Evolutionary conservation across 2,329 filamentous ascomycete species (phyloP).

Genomic region (Metarhizium brunneum): DNA sequence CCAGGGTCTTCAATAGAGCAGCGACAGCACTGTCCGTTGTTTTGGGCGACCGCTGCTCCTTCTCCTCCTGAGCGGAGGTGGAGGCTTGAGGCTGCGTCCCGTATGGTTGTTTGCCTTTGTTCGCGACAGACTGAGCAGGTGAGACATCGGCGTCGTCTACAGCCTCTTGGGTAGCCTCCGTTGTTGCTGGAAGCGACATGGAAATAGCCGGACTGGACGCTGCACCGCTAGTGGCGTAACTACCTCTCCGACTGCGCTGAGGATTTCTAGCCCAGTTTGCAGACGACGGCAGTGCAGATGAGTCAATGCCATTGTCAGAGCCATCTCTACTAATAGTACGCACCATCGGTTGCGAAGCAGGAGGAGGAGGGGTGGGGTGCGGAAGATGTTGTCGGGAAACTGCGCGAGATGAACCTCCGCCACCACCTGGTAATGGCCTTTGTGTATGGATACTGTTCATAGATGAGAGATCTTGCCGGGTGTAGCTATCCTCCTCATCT

Average conservation of each 20-base stretch:
- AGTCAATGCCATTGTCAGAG: conserved; percentile 62
- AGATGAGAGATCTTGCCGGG: conserved; percentile 84
- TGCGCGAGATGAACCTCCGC: conserved; percentile 42
- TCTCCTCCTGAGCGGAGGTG: background rate
- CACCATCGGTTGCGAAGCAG: conserved; percentile 55
- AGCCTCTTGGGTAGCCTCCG: conserved; percentile 39
- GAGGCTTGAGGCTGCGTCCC: conserved; percentile 1
- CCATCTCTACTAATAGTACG: conserved; percentile 72
- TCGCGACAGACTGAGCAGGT: conserved; percentile 13
- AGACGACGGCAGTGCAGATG: conserved; percentile 83
- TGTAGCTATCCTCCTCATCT: conserved; percentile 97
- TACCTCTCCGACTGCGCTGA: conserved; percentile 60
- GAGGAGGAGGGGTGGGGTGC: conserved; percentile 28
- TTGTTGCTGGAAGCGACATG: conserved; percentile 42
- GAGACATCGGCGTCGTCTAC: conserved; percentile 22
- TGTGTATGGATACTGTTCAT: conserved; percentile 86
- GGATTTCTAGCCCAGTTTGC: conserved; percentile 83
- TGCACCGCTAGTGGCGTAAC: conserved; percentile 71
- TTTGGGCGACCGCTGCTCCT: background rate
- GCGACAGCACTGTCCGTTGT: conserved; percentile 15
- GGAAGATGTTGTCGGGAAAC: conserved; percentile 41
- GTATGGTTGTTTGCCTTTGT: conserved; percentile 11
- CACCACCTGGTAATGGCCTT: conserved; percentile 47
- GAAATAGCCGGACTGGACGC: conserved; percentile 75
- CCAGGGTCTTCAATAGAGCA: conserved; percentile 28